Conservation (phyloP, 2,329 filamentous ascomycete genomes). For the Verticillium klebahnii region DNA sequence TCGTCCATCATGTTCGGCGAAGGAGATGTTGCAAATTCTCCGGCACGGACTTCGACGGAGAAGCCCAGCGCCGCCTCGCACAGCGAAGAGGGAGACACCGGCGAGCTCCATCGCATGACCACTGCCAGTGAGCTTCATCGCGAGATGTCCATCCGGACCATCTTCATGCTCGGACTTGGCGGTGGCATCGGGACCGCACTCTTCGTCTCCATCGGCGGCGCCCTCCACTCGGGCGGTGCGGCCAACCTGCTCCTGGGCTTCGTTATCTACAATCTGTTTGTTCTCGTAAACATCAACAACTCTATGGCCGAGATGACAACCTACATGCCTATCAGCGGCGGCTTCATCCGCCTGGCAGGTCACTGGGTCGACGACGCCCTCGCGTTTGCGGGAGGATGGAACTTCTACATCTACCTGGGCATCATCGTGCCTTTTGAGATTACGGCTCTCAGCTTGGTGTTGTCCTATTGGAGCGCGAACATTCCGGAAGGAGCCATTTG, state of each 20-base stretch:
- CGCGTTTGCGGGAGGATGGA: conserved; percentile 43
- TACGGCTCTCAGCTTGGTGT: conserved; percentile 33
- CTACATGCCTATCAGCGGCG: conserved; percentile 36
- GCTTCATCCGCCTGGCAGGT: conserved; percentile 44
- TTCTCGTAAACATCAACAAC: conserved; percentile 36
- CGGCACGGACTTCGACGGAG: background rate
- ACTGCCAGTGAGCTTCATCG: conserved; percentile 5
- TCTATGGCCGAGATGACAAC: conserved; percentile 15
- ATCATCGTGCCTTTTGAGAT: conserved; percentile 48
- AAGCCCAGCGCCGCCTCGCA: background rate
- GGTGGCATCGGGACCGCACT: conserved; percentile 3
- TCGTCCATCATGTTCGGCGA: background rate
- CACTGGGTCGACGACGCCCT: conserved; percentile 45
- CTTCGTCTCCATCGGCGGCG: conserved; percentile 3
- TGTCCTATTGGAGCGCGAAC: conserved; percentile 30
- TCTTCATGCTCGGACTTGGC: conserved; percentile 3
- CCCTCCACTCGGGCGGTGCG: conserved; percentile 19
- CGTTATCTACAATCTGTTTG: conserved; percentile 10
- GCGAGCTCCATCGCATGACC: background rate
- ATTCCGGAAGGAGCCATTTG: conserved; percentile 19
- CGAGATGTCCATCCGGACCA: conserved; percentile 4
- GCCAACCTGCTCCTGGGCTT: conserved; percentile 10
- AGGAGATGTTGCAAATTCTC: background rate
- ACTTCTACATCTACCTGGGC: conserved; percentile 46
- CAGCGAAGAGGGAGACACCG: background rate